These are phyloP conservation scores for Fomitopsis betulina DNA, from an alignment of 1,284 basidiomycete species.

Conservation along the genomic window DNA sequence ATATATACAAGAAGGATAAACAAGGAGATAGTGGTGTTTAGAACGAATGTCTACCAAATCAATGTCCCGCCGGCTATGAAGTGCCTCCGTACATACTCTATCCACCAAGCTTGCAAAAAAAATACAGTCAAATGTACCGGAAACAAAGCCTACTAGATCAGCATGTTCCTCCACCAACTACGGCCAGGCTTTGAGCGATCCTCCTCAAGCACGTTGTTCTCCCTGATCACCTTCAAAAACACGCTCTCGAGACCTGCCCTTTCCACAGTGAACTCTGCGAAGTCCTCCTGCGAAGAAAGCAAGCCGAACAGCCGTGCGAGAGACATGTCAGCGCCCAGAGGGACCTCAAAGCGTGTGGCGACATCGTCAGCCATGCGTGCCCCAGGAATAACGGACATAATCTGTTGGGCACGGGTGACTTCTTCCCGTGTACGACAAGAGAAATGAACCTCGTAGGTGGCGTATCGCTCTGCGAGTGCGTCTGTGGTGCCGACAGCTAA, in stretches of 20 bases:
- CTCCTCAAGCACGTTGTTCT: slow-evolving; percentile 58
- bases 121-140: not conserved
- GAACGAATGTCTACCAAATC: not conserved
- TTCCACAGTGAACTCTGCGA: slow-evolving; percentile 66
- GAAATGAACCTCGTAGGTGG: slow-evolving; percentile 78
- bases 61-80: not conserved
- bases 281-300: slow-evolving; percentile 46
- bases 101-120: not conserved
- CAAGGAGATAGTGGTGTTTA: not conserved
- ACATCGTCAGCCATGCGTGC: slow-evolving; percentile 71
- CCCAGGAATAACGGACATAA: slow-evolving; percentile 63
- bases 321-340: slow-evolving; percentile 40
- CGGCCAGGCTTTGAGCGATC: slow-evolving; percentile 28
- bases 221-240: slow-evolving; percentile 69
- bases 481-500: slow-evolving; percentile 65
- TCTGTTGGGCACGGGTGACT: slow-evolving; percentile 44
- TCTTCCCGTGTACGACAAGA: slow-evolving; percentile 61
- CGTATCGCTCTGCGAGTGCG: slow-evolving; percentile 59
- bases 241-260: slow-evolving; percentile 66
- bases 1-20: not conserved
- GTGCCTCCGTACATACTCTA: not conserved
- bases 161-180: slow-evolving; percentile 23
- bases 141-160: slow-evolving; percentile 2
- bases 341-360: slow-evolving; percentile 75
- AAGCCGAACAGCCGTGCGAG: slow-evolving; percentile 56